Conservation (phyloP, 345 rosid genomes). For the Populus davidiana region DNA sequence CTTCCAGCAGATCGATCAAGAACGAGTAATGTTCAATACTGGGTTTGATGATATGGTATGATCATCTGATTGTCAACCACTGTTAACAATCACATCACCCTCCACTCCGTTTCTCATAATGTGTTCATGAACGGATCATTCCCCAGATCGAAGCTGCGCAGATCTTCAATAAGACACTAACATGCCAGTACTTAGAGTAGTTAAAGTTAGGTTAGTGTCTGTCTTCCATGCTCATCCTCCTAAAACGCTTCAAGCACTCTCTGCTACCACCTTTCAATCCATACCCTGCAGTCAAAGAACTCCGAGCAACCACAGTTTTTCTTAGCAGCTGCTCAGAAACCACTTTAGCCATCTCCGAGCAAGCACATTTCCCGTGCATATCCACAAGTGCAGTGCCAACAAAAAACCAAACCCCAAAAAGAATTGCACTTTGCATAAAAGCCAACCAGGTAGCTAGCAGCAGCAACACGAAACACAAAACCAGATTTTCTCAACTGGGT, state of each 20-base stretch:
- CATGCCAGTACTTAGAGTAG: constrained; percentile 51
- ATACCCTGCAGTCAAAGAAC: constrained; percentile 54
- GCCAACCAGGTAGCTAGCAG: constrained; percentile 51
- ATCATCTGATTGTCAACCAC: constrained; percentile 27
- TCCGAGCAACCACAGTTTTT: constrained; percentile 62
- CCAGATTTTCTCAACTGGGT: constrained; percentile 51
- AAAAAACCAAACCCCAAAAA: constrained; percentile 39
- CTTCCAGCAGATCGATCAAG: constrained; percentile 51
- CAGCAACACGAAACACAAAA: constrained; percentile 46
- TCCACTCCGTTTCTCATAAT: constrained; percentile 37
- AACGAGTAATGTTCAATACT: too few species aligned
- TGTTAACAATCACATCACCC: constrained; percentile 34
- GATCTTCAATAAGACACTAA: constrained; percentile 61
- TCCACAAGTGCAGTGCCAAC: constrained; percentile 69
- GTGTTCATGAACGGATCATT: constrained; percentile 47
- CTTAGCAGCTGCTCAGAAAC: constrained; percentile 44
- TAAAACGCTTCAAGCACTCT: constrained; percentile 49
- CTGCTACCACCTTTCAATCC: constrained; percentile 45
- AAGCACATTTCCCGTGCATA: constrained; percentile 65
- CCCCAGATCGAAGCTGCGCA: constrained; percentile 48
- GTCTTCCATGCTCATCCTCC: constrained; percentile 55
- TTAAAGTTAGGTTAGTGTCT: constrained; percentile 36
- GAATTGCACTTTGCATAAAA: constrained; percentile 52
- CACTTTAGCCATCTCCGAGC: constrained; percentile 51
- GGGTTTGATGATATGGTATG: too few species aligned